Conservation (phyloP, 2,329 filamentous ascomycete genomes). For the Epichloe coenophiala region DNA sequence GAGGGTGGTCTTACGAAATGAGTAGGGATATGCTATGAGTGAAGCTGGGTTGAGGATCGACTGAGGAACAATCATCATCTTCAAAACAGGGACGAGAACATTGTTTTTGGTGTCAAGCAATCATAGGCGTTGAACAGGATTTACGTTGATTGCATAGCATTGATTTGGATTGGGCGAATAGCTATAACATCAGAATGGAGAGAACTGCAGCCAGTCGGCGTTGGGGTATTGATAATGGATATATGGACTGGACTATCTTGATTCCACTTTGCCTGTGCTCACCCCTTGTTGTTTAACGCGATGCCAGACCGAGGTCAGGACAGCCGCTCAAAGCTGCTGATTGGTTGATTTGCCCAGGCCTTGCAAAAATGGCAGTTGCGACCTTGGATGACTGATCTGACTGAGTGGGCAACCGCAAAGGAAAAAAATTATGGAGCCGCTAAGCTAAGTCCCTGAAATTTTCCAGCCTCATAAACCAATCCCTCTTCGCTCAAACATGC, state of each 20-base stretch:
- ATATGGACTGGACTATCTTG: background rate
- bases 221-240: background rate
- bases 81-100: background rate
- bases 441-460: background rate
- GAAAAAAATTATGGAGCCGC: conserved; percentile 2
- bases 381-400: background rate
- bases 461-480: background rate
- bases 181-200: background rate
- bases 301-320: background rate
- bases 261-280: background rate
- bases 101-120: background rate
- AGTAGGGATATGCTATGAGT: conserved; percentile 31
- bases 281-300: background rate
- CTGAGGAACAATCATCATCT: background rate
- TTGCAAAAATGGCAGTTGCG: conserved; percentile 1
- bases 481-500: background rate
- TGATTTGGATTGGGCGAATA: background rate
- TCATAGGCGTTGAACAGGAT: background rate
- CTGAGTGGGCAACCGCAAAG: background rate
- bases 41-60: background rate
- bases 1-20: conserved; percentile 67
- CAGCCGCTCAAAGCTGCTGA: background rate
- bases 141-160: conserved; percentile 5
- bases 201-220: background rate
- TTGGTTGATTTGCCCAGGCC: background rate